phyloP scores from a whole-genome alignment of 129 eudicot genomes.

The Cynara cardunculus region DNA sequence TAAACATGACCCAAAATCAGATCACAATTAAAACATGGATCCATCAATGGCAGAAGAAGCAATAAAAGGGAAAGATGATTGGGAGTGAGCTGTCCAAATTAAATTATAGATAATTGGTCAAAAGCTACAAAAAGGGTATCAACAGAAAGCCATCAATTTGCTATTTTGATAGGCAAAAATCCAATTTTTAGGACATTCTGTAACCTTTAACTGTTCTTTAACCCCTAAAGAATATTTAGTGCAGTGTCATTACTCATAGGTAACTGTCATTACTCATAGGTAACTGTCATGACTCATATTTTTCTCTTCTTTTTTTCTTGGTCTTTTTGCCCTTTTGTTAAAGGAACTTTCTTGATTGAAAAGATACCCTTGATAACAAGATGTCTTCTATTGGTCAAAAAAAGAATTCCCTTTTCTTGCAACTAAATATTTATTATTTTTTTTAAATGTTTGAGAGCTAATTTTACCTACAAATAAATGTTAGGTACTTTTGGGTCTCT shows the following conservation, averaged over 20 bases:
- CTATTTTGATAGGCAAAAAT: constrained; percentile 19
- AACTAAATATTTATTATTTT: neutral
- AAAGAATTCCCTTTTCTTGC: neutral
- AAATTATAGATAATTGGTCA: constrained; percentile 18
- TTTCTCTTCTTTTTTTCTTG: neutral
- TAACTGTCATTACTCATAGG: constrained; percentile 23
- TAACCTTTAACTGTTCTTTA: constrained; percentile 14
- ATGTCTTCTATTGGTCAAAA: neutral
- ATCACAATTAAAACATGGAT: constrained; percentile 5
- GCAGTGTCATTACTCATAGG: constrained; percentile 24
- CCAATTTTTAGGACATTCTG: constrained; percentile 10
- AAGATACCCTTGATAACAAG: constrained; percentile 16
- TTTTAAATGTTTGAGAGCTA: neutral
- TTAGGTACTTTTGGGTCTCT: no score
- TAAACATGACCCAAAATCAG: constrained; percentile 11
- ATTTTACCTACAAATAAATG: neutral
- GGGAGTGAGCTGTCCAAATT: constrained; percentile 28
- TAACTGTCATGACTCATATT: constrained; percentile 24
- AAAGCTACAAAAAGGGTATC: constrained; percentile 26
- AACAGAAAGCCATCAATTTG: constrained; percentile 23
- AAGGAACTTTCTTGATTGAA: constrained; percentile 10
- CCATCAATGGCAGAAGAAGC: constrained; percentile 8
- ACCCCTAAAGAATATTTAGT: neutral
- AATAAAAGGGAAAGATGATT: constrained; percentile 17
- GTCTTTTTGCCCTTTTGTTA: constrained; percentile 16